These are phyloP conservation scores for Xerophyta viscosa DNA, from an alignment of 106 monocot species.

Conservation along the genomic window DNA sequence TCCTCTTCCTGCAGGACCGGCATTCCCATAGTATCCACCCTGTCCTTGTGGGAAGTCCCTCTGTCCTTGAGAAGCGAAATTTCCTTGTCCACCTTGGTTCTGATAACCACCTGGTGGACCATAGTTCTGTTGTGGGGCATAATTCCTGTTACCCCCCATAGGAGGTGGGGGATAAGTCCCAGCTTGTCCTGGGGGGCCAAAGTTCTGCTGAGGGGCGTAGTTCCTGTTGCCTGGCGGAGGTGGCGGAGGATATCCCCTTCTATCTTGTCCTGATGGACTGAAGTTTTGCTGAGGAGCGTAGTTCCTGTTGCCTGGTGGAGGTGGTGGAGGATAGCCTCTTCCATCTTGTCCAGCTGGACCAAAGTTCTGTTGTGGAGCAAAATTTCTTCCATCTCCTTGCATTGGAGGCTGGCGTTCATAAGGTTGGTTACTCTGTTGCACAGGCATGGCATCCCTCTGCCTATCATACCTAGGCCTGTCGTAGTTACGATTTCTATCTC, in stretches of 20 bases:
- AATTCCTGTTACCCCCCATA: constrained; percentile 16
- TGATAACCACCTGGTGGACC: constrained; percentile 20
- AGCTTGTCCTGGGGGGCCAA: not conserved
- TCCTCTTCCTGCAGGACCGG: constrained; percentile 8
- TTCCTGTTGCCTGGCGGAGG: not conserved
- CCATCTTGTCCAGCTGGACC: too few species aligned
- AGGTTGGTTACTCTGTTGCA: constrained; percentile 27
- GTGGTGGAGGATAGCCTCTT: too few species aligned
- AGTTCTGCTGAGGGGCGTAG: not conserved
- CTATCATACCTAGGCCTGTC: constrained; percentile 53
- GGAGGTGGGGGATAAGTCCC: constrained; percentile 12
- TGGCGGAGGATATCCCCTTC: not conserved
- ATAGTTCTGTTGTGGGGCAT: constrained; percentile 40
- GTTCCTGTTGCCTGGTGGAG: too few species aligned
- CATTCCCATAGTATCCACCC: constrained; percentile 13
- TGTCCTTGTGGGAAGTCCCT: constrained; percentile 31
- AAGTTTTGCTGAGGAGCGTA: constrained; percentile 25
- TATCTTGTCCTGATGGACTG: not conserved
- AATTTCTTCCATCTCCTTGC: constrained; percentile 29
- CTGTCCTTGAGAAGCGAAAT: constrained; percentile 31
- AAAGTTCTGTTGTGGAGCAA: too few species aligned
- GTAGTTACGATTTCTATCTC: constrained; percentile 48
- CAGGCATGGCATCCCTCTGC: constrained; percentile 15
- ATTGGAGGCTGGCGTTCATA: constrained; percentile 14
- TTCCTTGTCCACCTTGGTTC: constrained; percentile 27